Percentiles rank a stretch among this genome's conserved stretches.
phyloP scores from a whole-genome alignment of 148 eudicot species.

The Amaranthus hypochondriacus region DNA sequence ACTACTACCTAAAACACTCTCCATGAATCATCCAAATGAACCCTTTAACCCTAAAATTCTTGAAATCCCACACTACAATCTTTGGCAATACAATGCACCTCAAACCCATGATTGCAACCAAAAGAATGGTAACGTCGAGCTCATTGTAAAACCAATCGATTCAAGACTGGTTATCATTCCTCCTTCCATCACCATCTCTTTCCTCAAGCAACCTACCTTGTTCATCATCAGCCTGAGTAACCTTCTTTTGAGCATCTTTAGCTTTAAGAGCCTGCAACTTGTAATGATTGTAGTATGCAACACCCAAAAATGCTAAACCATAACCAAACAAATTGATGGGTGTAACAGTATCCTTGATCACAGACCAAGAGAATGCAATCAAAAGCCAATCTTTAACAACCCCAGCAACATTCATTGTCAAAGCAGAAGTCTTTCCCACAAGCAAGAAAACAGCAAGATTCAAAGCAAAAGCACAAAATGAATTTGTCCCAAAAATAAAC shows the following conservation, averaged over 20 bases:
- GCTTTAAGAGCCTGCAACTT: conserved; percentile 66
- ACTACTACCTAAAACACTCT: conserved; percentile 13
- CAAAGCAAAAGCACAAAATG: conserved; percentile 61
- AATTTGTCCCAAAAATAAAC: conserved; percentile 61
- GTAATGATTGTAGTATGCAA: conserved; percentile 54
- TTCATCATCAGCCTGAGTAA: conserved; percentile 44
- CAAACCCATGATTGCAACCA: neutral
- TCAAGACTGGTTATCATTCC: conserved; percentile 38
- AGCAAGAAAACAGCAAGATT: conserved; percentile 70
- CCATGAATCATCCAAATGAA: conserved; percentile 6
- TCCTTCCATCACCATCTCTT: conserved; percentile 39
- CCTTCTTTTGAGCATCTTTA: conserved; percentile 55
- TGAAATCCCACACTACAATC: neutral
- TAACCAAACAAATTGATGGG: conserved; percentile 60
- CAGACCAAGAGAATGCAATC: conserved; percentile 78
- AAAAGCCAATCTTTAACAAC: conserved; percentile 78
- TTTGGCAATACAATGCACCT: neutral
- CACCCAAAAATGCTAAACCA: conserved; percentile 60
- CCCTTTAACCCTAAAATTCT: conserved; percentile 19
- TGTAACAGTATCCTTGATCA: conserved; percentile 69
- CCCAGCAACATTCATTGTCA: conserved; percentile 84
- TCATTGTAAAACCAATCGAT: neutral
- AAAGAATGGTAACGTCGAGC: conserved; percentile 1
- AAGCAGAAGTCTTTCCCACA: conserved; percentile 66
- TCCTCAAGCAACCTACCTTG: conserved; percentile 46